Base-by-base conservation (phyloP, 148 eudicot species). In the Cornus controversa region DNA sequence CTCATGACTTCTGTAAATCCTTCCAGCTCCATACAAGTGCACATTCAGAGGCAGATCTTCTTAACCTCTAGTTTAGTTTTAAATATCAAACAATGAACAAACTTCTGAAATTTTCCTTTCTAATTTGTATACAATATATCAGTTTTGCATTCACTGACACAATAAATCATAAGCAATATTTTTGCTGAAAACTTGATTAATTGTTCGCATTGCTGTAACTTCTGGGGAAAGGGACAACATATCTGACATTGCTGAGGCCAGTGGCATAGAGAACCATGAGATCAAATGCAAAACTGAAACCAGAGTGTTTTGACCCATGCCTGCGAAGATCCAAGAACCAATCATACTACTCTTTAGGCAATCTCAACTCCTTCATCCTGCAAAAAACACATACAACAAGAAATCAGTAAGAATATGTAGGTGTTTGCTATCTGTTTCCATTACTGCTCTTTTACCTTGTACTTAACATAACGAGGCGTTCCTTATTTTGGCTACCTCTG, bases 261-360 rank as follows among this genome's bases (percentile, higher is more conserved):
- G 99, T 93, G 58, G 98, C 92, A 80, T 84, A 85, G 60, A 87
- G 90, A 78, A 87, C 90, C 76, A 96, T 84, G 5, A 81, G 84
- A 67, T 93, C 98, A 27, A 93, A 90, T 31, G 53, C 79, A 54
- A 96, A 87, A 74, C 93, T 89, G 75, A 96, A 93, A 37, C 99
- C 99, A 9, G 93, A 91, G 74, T 84, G 87, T n/a, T 67, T 84
- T 89, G 67, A 82, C 92, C 98, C 98, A 60, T 93, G 85, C 81
- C 87, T 90, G 4, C 89, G 92, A 69, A 96, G 97, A 84, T 93
- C 98, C 75, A 91, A 66, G 75, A 92, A 96, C 99, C 99, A 96
- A 65, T 96, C 91, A 23, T 86, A 90, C 42, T 90, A 89, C 83
- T 92, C 81, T 26, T 80, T 86, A 64, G 81, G 82, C 80, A n/a